phyloP scores from a whole-genome alignment of 129 eudicot genomes.

The Saussurea involucrata region DNA sequence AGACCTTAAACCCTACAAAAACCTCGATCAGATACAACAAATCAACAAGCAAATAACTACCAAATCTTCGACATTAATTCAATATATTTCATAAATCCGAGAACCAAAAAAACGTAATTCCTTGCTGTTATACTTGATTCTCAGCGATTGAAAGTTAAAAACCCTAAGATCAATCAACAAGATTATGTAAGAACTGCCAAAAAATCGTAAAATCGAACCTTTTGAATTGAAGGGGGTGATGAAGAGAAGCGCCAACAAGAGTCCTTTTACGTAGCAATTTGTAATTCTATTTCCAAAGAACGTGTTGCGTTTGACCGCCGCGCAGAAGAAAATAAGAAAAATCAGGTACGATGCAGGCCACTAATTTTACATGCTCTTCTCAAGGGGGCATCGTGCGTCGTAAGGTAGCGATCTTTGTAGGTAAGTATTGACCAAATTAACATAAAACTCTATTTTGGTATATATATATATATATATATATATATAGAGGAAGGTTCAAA shows the following conservation, averaged over 20 bases:
- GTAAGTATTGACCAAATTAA: no score
- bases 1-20: slow-evolving; percentile 1
- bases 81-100: not conserved
- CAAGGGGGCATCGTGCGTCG: no score
- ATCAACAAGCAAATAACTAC: not conserved
- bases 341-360: not conserved
- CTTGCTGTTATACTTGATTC: not conserved
- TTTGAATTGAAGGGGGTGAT: not conserved
- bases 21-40: not conserved
- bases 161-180: not conserved
- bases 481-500: no score
- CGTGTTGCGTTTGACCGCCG: slow-evolving; percentile 31
- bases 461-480: no score
- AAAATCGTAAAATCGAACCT: not conserved
- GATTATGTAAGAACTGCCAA: not conserved
- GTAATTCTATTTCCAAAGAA: not conserved
- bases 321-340: not conserved
- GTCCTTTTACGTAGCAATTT: not conserved
- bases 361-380: not conserved
- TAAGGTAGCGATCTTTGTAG: no score
- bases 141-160: not conserved
- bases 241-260: not conserved
- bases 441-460: no score
- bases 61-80: not conserved
- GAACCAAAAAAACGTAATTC: not conserved